Conservation (phyloP, 805 yeast genomes). For the Hermanozyma aechmeae region DNA sequence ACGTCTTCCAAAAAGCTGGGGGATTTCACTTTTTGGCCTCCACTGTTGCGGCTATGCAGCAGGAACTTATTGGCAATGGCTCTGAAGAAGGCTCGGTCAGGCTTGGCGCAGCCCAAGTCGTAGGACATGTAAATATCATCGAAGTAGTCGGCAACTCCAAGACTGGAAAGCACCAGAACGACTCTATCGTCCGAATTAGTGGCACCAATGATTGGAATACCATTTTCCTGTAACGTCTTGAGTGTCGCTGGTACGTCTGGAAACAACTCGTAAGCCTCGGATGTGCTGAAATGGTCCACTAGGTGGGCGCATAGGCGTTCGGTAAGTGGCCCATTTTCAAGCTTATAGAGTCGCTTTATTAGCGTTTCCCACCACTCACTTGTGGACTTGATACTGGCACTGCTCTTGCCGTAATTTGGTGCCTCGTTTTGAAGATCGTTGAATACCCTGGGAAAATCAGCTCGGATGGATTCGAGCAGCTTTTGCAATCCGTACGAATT, state of each 20-base stretch:
- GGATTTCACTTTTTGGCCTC: conserved; percentile 1
- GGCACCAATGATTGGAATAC: conserved; percentile 33
- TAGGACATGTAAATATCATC: conserved; percentile 43
- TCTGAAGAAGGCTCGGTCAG: conserved; percentile 39
- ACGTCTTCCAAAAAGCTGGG: conserved; percentile 10
- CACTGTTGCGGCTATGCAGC: no score
- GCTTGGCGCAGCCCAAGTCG: conserved; percentile 46
- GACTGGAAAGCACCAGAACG: conserved; percentile 33
- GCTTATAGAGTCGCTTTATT: conserved; percentile 33
- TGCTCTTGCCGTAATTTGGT: conserved; percentile 57
- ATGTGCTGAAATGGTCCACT: conserved; percentile 38
- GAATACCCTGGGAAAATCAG: conserved; percentile 23
- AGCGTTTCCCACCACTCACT: conserved; percentile 54
- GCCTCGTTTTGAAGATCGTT: conserved; percentile 23
- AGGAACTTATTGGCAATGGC: conserved; percentile 17
- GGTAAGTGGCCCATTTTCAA: conserved; percentile 22
- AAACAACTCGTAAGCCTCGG: conserved; percentile 43
- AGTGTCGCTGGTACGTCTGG: conserved; percentile 46
- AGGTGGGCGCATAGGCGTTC: conserved; percentile 35
- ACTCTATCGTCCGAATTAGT: conserved; percentile 59
- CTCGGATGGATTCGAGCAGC: conserved; percentile 13
- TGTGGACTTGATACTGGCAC: conserved; percentile 10
- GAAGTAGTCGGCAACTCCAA: conserved; percentile 37
- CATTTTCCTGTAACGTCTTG: conserved; percentile 16
- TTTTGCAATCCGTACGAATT: conserved; percentile 22